Evolutionary conservation across 2,329 filamentous ascomycete species (phyloP).

Genomic region (Westerdykella aurantiaca): DNA sequence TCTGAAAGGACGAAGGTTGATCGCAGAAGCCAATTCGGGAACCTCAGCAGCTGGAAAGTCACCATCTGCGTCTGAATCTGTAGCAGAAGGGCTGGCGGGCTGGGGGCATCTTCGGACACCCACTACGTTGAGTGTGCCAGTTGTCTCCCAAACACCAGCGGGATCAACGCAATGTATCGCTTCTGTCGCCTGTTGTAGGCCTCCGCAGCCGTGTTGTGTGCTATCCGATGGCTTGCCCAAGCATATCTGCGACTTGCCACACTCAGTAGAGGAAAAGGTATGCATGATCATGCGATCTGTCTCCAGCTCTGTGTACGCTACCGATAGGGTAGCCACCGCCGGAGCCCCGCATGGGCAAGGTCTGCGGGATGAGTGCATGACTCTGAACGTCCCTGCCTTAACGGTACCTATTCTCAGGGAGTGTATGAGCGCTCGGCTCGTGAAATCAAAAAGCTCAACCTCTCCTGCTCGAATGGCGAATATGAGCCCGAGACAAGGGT

Average conservation of each 20-base stretch:
- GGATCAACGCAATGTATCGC: slow-evolving; percentile 52
- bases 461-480: slow-evolving; percentile 54
- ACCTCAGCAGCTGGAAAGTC: slow-evolving; percentile 9
- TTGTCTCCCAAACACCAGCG: slow-evolving; percentile 60
- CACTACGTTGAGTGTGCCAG: slow-evolving; percentile 56
- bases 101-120: slow-evolving; percentile 52
- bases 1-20: slow-evolving; percentile 25
- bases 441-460: slow-evolving; percentile 58
- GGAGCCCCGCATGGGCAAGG: slow-evolving; percentile 50
- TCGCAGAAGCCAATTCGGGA: slow-evolving; percentile 15
- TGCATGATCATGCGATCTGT: slow-evolving; percentile 60
- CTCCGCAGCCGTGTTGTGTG: slow-evolving; percentile 27
- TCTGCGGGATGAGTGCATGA: slow-evolving; percentile 51
- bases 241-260: slow-evolving; percentile 51
- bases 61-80: slow-evolving; percentile 21
- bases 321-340: slow-evolving; percentile 57
- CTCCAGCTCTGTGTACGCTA: slow-evolving; percentile 57
- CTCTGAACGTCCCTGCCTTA: slow-evolving; percentile 54
- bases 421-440: slow-evolving; percentile 52
- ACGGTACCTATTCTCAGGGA: slow-evolving; percentile 57
- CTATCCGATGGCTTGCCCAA: slow-evolving; percentile 44
- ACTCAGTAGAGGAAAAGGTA: slow-evolving; percentile 53
- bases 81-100: slow-evolving; percentile 23
- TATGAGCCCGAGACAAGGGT: slow-evolving; percentile 55
- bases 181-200: slow-evolving; percentile 43